Conservation (phyloP, 495 filamentous ascomycete species). For the Penicillium canescens region DNA sequence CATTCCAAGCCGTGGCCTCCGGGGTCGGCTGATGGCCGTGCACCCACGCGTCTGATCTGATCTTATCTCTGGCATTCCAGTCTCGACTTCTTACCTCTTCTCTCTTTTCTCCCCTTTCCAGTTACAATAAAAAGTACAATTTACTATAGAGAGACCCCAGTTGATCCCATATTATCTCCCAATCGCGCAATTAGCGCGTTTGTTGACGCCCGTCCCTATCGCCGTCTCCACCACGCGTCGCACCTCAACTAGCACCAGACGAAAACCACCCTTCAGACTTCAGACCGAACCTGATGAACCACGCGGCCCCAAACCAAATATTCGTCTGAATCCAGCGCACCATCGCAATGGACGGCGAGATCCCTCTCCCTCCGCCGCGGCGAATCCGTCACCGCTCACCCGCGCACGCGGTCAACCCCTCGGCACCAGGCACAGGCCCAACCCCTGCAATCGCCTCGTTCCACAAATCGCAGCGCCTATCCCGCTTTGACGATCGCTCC, state of each 20-base stretch:
- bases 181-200: constrained; percentile 16
- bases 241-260: constrained; percentile 8
- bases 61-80: constrained; percentile 27
- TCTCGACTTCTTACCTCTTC: neutral
- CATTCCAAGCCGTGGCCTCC: constrained; percentile 24
- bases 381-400: constrained; percentile 44
- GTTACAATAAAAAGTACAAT: neutral
- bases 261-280: neutral
- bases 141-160: neutral
- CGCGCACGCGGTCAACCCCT: constrained; percentile 6
- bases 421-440: constrained; percentile 5
- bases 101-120: neutral
- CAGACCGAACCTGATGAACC: neutral
- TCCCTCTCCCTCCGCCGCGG: constrained; percentile 46
- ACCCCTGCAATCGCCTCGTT: constrained; percentile 22
- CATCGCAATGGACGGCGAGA: constrained; percentile 41
- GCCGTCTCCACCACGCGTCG: constrained; percentile 22
- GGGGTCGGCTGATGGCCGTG: constrained; percentile 26
- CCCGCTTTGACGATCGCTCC: constrained; percentile 43
- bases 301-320: neutral
- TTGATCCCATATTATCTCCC: constrained; percentile 1
- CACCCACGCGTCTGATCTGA: constrained; percentile 26
- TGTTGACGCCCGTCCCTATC: constrained; percentile 18
- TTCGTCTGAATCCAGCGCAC: constrained; percentile 2
- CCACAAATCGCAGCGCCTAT: constrained; percentile 32